These are phyloP conservation scores for Naegleria fowleri DNA, from an alignment of 208 protist species.

Conservation along the genomic window DNA sequence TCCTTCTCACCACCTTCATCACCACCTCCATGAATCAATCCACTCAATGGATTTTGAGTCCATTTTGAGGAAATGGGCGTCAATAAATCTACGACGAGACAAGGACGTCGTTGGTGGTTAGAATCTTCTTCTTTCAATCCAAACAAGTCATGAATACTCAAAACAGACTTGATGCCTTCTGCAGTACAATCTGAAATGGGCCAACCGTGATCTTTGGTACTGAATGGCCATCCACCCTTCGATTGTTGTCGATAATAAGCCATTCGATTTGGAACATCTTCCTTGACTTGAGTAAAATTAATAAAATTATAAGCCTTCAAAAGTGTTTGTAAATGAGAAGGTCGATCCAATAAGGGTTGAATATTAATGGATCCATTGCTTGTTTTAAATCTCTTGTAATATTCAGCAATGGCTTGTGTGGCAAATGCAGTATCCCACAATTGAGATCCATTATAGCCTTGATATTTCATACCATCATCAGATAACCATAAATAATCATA, in stretches of 20 bases:
- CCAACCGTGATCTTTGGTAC: slow-evolving; percentile 84
- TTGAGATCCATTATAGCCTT: slow-evolving; percentile 96
- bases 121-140: background rate
- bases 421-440: slow-evolving; percentile 95
- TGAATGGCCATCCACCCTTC: slow-evolving; percentile 95
- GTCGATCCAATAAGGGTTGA: slow-evolving; percentile 49
- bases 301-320: slow-evolving; percentile 79
- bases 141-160: slow-evolving; percentile 53
- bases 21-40: background rate
- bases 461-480: slow-evolving; percentile 89
- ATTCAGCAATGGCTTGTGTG: slow-evolving; percentile 80
- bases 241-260: slow-evolving; percentile 84
- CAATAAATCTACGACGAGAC: background rate
- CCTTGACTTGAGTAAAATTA: slow-evolving; percentile 76
- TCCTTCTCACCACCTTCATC: too few species aligned
- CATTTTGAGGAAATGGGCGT: background rate
- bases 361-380: slow-evolving; percentile 39
- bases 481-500: slow-evolving; percentile 91
- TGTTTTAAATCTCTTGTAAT: background rate
- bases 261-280: slow-evolving; percentile 69
- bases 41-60: background rate
- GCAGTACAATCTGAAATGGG: slow-evolving; percentile 94
- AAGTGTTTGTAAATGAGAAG: slow-evolving; percentile 46
- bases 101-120: too few species aligned
- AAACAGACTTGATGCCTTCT: slow-evolving; percentile 82